A percentile compares a stretch with the other conserved stretches of the same genome.
These are phyloP conservation scores for Marasmius oreades DNA, from an alignment of 1,284 basidiomycete species.

Conservation along the genomic window DNA sequence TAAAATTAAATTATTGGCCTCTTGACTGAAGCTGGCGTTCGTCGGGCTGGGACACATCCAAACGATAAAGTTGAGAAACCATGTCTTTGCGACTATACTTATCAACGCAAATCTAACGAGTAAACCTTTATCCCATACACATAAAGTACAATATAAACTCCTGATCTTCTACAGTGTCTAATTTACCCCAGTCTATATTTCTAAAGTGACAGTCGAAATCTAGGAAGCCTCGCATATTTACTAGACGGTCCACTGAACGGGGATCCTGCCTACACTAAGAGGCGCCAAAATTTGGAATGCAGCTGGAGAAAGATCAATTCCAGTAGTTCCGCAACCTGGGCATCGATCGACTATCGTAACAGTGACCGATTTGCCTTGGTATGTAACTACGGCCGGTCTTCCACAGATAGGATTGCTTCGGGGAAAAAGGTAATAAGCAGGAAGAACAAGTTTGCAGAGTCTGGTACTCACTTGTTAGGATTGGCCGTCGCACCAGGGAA, in stretches of 20 bases:
- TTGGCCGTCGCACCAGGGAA: neutral
- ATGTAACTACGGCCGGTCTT: neutral
- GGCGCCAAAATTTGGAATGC: slow-evolving; percentile 22
- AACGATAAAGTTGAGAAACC: no score
- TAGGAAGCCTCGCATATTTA: no score
- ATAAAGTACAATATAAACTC: no score
- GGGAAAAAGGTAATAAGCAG: neutral
- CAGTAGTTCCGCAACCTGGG: slow-evolving; percentile 23
- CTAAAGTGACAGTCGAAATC: no score
- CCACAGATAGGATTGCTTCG: neutral
- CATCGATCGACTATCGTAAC: slow-evolving; percentile 27
- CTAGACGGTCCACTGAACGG: neutral
- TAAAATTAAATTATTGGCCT: no score
- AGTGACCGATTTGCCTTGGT: slow-evolving; percentile 17
- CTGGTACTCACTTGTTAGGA: neutral
- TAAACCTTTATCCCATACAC: no score
- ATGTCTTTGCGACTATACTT: no score
- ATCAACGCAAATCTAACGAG: no score
- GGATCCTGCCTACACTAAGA: slow-evolving; percentile 11
- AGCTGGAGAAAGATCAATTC: slow-evolving; percentile 25
- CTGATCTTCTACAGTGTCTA: no score
- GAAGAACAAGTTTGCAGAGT: neutral
- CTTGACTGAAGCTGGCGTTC: no score
- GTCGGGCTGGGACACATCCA: no score
- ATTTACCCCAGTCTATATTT: no score